Base-by-base conservation (phyloP, 306 rosid genomes). In the Trichosanthes truncata region DNA sequence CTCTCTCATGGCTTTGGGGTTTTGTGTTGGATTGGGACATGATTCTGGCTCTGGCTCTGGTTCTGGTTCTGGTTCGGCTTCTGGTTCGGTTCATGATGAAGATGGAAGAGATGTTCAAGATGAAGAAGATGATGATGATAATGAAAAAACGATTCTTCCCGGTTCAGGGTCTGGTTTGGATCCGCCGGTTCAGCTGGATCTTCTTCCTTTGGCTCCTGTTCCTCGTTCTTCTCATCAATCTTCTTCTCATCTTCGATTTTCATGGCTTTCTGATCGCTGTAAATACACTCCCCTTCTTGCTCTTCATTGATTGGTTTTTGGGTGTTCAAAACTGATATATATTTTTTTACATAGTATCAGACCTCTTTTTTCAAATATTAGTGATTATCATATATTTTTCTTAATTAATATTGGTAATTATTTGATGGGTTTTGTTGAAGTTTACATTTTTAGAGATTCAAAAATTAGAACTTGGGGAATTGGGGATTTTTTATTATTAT, bases 131-230 rank as follows among this genome's bases (percentile, higher is more conserved):
- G 83, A 63, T 4, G 83, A 77, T 0, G 60, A 77, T 11, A 78
- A 61, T 11, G 51, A 51, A 63, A 53, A 79, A 18, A 72, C 35
- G 10, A 77, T 79, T 25, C 52, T 29, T 25, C 20, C 33, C 23
- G 88, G 88, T 11, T 85, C 93, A 75, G 90, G 86, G 84, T 93
- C 91, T 29, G 89, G 89, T 14, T 85, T 91, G 81, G 93, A 91
- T 86, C 92, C 92, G 35, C 97, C 98, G 29, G 9, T 91, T 81
- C 99, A 93, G 84, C 96, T 94, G 6, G 87, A 89, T 61, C 98
- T 94, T 69, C 87, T 94, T 20, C 98, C 98, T 41, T 84, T 85
- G 73, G 75, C 87, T 15, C 98, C 97, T 0, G 90, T 92, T 85
- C 94, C 81, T 10, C 88, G 89, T 41, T 56, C 83, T 29, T 85